Evolutionary conservation across 768 basidiomycete species (phyloP).

Genomic region (Hericium alpestre): DNA sequence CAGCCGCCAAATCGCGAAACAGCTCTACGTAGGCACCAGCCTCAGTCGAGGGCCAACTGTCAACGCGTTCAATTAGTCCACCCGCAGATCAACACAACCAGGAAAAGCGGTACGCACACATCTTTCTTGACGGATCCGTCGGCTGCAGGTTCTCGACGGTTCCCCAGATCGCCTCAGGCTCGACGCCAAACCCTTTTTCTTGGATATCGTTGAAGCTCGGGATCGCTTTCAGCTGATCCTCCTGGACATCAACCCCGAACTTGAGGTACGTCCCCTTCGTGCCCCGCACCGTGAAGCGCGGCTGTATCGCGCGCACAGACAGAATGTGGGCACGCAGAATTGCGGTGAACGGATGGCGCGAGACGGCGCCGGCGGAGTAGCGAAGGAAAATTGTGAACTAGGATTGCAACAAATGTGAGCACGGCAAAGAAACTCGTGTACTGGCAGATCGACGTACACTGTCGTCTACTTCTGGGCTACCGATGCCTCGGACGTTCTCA

Average conservation of each 20-base stretch:
- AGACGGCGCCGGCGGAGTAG: constrained; percentile 26
- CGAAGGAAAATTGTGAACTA: constrained; percentile 8
- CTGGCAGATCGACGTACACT: constrained; percentile 29
- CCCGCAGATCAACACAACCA: constrained; percentile 7
- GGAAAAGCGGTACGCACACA: constrained; percentile 20
- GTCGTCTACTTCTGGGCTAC: constrained; percentile 57
- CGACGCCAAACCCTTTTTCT: constrained; percentile 41
- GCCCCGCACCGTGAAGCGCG: constrained; percentile 65
- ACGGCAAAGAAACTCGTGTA: constrained; percentile 30
- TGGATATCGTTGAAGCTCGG: constrained; percentile 34
- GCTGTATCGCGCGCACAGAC: constrained; percentile 53
- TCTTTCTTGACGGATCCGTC: constrained; percentile 30
- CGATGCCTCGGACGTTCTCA: constrained; percentile 59
- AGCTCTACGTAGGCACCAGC: constrained; percentile 49
- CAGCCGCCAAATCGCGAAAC: constrained; percentile 56
- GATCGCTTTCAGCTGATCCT: constrained; percentile 59
- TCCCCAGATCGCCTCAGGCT: constrained; percentile 56
- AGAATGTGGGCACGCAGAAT: constrained; percentile 62
- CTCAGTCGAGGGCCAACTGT: constrained; percentile 56
- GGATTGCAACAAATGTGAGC: constrained; percentile 34
- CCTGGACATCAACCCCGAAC: constrained; percentile 69
- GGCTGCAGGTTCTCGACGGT: constrained; percentile 42
- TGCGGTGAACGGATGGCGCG: constrained; percentile 48
- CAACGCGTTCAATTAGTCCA: background rate
- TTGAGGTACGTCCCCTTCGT: constrained; percentile 65